These are phyloP conservation scores for Arthrobotrys pseudoclavata DNA, from an alignment of 2,329 filamentous ascomycete genomes.

Conservation along the genomic window DNA sequence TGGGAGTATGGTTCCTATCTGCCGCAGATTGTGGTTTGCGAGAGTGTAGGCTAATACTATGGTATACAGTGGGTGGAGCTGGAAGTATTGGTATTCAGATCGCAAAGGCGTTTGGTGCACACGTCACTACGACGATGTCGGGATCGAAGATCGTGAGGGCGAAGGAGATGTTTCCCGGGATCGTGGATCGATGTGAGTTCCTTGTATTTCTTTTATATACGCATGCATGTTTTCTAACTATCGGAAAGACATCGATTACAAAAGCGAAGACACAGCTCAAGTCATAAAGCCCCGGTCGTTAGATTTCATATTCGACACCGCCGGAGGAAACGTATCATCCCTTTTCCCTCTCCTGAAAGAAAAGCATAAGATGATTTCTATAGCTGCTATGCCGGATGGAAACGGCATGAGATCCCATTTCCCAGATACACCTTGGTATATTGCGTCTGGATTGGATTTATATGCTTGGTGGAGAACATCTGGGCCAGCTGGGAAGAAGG, in stretches of 20 bases:
- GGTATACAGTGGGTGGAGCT: constrained; percentile 50
- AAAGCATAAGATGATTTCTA: constrained; percentile 43
- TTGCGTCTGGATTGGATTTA: constrained; percentile 31
- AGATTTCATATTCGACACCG: constrained; percentile 53
- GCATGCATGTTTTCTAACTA: background rate
- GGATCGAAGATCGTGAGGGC: constrained; percentile 38
- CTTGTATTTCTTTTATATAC: background rate
- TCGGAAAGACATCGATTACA: constrained; percentile 51
- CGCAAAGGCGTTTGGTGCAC: constrained; percentile 47
- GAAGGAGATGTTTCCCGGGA: constrained; percentile 38
- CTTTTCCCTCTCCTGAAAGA: constrained; percentile 49
- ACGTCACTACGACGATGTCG: constrained; percentile 54
- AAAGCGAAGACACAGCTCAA: constrained; percentile 36
- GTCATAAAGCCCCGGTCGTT: constrained; percentile 42
- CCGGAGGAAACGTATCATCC: constrained; percentile 23
- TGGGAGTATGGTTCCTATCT: constrained; percentile 34
- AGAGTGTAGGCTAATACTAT: constrained; percentile 9
- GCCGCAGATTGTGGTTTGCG: background rate
- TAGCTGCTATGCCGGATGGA: constrained; percentile 44
- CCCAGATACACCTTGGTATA: constrained; percentile 40
- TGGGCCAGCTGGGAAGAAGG: constrained; percentile 34
- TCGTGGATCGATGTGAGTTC: constrained; percentile 46
- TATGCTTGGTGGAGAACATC: constrained; percentile 33
- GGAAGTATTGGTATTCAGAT: constrained; percentile 55
- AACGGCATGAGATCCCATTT: constrained; percentile 25